Evolutionary conservation across 257 asterid genomes (phyloP), one percentile per base, ranked within the genome.

Genomic region (Solanum tarapatanum): DNA sequence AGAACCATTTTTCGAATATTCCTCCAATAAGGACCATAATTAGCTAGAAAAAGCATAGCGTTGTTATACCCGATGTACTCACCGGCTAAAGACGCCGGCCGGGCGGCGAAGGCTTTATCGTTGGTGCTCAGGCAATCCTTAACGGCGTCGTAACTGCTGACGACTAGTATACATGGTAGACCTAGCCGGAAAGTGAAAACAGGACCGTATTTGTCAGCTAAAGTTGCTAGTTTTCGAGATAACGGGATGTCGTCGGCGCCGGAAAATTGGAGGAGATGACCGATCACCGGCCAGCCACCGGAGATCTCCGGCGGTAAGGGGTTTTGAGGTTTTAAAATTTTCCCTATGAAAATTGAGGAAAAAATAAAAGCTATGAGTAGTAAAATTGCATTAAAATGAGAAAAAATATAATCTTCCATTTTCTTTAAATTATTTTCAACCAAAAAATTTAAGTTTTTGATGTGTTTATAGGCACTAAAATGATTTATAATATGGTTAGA

Each of bases 121-220:
- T 76, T 37, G 7, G 86, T 64, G 11, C 74, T 89, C 58, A 89
- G 39, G 11, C 83, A 82, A 41, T 90, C 89, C 55, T 86, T 86
- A 2, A 88, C 90, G 4, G 87, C 21, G 4, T 86, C 87, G 9
- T 30, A 76, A 36, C 72, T 69, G 76, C 89, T 90, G 2, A 90
- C 89, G 0, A 86, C 83, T 17, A 88, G 7, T 35, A 69, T 77
- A 3, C 68, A 48, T 8, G 84, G 89, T 12, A 74, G 26, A 1
- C 92, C 92, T 19, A 86, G 26, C 62, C 84, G 83, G 41, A 88
- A 66, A 58, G 41, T 88, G 90, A 90, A 90, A 26, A 90, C 82
- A 0, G 92, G 82, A 1, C 92, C 90, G 4, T 86, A 75, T 35
- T 88, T 86, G 16, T 90, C 88, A 2, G 92, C 90, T 33, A 88